A percentile compares a stretch with the other conserved stretches of the same genome.
These are phyloP conservation scores for Passiflora organensis DNA, from an alignment of 345 rosid genomes.

Conservation along the genomic window DNA sequence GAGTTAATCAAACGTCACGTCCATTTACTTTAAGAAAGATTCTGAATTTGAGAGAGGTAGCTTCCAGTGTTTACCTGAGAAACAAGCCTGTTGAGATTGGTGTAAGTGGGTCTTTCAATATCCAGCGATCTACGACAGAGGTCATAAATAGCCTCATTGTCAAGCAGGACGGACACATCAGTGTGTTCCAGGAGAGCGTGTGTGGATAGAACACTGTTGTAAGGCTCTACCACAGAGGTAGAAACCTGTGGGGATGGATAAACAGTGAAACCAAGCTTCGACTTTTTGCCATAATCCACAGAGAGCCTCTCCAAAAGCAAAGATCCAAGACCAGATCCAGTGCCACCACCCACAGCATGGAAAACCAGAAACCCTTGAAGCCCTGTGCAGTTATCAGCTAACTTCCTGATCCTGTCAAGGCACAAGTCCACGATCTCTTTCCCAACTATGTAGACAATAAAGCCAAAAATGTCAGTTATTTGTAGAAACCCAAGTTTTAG, in stretches of 20 bases:
- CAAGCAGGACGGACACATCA: conserved; percentile 12
- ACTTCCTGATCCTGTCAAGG: conserved; percentile 14
- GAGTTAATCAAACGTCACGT: not conserved
- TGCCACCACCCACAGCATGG: conserved; percentile 18
- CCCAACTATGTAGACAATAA: conserved; percentile 4
- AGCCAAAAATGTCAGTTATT: too few relatives aligned
- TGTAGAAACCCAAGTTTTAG: too few relatives aligned
- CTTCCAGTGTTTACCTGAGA: conserved; percentile 17
- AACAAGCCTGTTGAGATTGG: conserved; percentile 17
- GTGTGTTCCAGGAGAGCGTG: conserved; percentile 18
- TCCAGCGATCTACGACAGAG: conserved; percentile 15
- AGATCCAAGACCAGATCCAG: conserved; percentile 18
- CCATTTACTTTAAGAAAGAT: not conserved
- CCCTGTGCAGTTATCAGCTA: conserved; percentile 18
- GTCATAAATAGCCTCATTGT: conserved; percentile 16
- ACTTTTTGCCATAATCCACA: conserved; percentile 13
- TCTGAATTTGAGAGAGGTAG: too few relatives aligned
- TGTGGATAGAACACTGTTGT: conserved; percentile 15
- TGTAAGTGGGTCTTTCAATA: conserved; percentile 18
- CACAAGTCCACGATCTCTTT: conserved; percentile 19
- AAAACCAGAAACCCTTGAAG: conserved; percentile 14
- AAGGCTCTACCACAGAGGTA: conserved; percentile 17
- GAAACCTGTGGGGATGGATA: conserved; percentile 17
- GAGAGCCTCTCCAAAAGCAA: conserved; percentile 16
- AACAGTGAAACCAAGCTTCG: conserved; percentile 16